These are phyloP conservation scores for Afroboletus lepidellus DNA, from an alignment of 1,284 basidiomycete species.

Conservation along the genomic window DNA sequence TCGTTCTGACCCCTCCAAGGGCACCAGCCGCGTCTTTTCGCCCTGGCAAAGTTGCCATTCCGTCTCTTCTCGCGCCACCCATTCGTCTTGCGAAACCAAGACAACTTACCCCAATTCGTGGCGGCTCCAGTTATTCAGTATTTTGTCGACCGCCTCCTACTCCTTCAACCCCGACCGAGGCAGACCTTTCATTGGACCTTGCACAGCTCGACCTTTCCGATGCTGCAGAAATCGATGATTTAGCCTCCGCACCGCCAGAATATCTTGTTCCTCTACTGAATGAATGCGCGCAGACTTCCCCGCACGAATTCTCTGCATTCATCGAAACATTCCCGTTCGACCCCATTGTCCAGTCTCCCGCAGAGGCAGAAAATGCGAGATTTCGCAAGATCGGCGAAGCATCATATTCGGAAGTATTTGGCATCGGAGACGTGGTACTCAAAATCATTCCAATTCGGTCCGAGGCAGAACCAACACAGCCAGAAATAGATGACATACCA, in stretches of 20 bases:
- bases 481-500: constrained; percentile 50
- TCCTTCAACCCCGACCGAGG: constrained; percentile 46
- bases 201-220: constrained; percentile 45
- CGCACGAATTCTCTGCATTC: constrained; percentile 76
- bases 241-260: constrained; percentile 35
- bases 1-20: constrained; percentile 6
- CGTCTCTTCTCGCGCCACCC: constrained; percentile 11
- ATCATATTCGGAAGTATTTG: constrained; percentile 96
- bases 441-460: constrained; percentile 74
- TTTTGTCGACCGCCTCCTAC: constrained; percentile 43
- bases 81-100: constrained; percentile 44
- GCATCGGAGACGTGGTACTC: constrained; percentile 79
- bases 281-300: constrained; percentile 64
- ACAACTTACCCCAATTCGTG: constrained; percentile 68
- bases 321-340: constrained; percentile 76
- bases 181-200: constrained; percentile 58
- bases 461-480: constrained; percentile 36
- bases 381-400: constrained; percentile 94
- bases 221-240: constrained; percentile 12
- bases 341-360: constrained; percentile 46
- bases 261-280: constrained; percentile 60
- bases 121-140: constrained; percentile 37
- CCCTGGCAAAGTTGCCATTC: constrained; percentile 1
- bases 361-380: constrained; percentile 21
- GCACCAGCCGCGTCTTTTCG: constrained; percentile 4